A percentile compares a stretch with the other conserved stretches of the same genome.
Conservation (phyloP, 2,329 filamentous ascomycete species). For the Pseudogymnoascus sp. region DNA sequence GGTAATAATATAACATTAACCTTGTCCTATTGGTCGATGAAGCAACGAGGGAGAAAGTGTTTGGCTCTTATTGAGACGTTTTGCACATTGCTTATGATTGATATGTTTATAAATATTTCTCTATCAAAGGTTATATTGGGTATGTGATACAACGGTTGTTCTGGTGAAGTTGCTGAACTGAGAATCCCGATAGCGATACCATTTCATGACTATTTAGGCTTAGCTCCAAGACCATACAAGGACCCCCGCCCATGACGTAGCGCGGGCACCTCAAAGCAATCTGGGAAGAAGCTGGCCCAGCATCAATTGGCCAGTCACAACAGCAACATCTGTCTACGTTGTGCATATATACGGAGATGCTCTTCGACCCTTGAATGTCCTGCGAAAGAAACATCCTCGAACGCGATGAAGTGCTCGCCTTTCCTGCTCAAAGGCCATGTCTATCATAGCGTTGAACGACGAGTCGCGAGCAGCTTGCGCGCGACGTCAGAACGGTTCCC, state of each 20-base stretch:
- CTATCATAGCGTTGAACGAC: background rate
- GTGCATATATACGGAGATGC: background rate
- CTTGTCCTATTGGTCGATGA: too few species aligned
- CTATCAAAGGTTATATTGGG: too few species aligned
- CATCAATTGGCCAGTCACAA: background rate
- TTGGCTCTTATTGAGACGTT: too few species aligned
- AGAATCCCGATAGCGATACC: too few species aligned
- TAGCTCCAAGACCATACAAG: background rate
- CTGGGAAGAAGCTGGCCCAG: background rate
- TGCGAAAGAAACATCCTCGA: background rate
- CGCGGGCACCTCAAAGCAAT: background rate
- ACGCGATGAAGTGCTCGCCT: slow-evolving; percentile 4
- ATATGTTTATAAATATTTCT: too few species aligned
- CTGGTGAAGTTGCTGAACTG: too few species aligned
- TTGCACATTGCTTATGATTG: too few species aligned
- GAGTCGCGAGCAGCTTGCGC: background rate
- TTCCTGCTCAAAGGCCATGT: slow-evolving; percentile 2
- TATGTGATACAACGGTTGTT: too few species aligned
- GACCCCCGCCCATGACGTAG: background rate
- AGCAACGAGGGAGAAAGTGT: too few species aligned
- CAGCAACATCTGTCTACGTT: background rate
- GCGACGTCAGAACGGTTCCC: background rate
- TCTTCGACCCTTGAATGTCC: background rate
- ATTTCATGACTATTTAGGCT: background rate
- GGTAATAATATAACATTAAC: too few species aligned